Evolutionary conservation across 2,329 filamentous ascomycete genomes (phyloP).

Genomic region (Cladosporium sp.): DNA sequence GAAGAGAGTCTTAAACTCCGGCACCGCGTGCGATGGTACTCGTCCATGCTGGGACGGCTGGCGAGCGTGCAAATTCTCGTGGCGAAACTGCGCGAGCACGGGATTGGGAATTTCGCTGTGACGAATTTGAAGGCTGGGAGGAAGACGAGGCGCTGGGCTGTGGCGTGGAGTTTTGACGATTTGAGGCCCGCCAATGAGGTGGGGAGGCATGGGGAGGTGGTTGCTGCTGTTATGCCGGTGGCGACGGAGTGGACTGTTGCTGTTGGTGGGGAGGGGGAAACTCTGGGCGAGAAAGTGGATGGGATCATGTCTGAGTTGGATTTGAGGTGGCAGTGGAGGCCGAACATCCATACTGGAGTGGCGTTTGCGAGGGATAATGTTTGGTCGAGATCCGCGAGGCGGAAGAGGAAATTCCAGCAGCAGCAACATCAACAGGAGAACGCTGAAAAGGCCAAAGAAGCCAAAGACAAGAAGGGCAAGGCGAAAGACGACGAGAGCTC

Average conservation of each 20-base stretch:
- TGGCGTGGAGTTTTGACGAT: conserved; percentile 78
- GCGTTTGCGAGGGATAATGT: conserved; percentile 67
- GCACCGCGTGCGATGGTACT: conserved; percentile 76
- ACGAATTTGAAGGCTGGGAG: conserved; percentile 72
- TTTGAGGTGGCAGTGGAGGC: conserved; percentile 62
- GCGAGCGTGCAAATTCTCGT: conserved; percentile 61
- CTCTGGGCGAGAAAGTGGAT: conserved; percentile 37
- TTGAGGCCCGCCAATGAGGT: conserved; percentile 55
- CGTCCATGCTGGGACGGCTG: conserved; percentile 81
- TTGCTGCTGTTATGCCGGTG: conserved; percentile 33
- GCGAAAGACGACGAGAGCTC: too few relatives aligned
- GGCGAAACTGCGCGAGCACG: conserved; percentile 50
- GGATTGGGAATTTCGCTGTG: conserved; percentile 73
- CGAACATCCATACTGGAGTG: conserved; percentile 49
- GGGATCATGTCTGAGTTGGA: conserved; percentile 52
- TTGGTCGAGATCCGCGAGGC: conserved; percentile 70
- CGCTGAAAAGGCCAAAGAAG: conserved; percentile 29
- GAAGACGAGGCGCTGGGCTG: conserved; percentile 77
- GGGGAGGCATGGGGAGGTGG: conserved; percentile 26
- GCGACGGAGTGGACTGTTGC: conserved; percentile 48
- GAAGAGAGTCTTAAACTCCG: conserved; percentile 60
- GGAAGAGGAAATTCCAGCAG: conserved; percentile 44
- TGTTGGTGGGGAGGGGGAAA: conserved; percentile 16
- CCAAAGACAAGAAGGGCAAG: conserved; percentile 13
- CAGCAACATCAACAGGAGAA: conserved; percentile 22